A percentile compares a stretch with the other conserved stretches of the same genome.
phyloP scores from a whole-genome alignment of 2,329 filamentous ascomycete genomes.

The Pseudocercospora pini-densiflorae region DNA sequence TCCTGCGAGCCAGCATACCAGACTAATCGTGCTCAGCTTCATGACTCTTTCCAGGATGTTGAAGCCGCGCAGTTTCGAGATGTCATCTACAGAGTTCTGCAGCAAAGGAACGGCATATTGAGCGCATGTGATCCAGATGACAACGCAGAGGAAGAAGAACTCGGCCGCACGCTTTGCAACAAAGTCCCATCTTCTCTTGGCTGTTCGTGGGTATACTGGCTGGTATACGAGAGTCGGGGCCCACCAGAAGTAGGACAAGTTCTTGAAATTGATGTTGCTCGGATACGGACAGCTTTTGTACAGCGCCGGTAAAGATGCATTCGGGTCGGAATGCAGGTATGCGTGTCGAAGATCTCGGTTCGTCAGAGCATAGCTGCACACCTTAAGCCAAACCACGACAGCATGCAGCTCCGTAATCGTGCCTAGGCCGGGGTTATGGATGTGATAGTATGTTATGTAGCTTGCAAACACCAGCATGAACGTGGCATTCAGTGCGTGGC shows the following conservation, averaged over 20 bases:
- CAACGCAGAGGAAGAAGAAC: constrained; percentile 72
- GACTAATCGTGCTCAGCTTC: constrained; percentile 92
- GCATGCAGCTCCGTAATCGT: constrained; percentile 90
- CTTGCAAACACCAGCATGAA: constrained; percentile 81
- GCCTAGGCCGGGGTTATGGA: constrained; percentile 92
- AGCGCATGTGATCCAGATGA: constrained; percentile 89
- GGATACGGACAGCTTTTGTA: constrained; percentile 88
- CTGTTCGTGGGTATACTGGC: constrained; percentile 88
- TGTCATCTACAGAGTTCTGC: constrained; percentile 86
- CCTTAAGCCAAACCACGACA: constrained; percentile 95
- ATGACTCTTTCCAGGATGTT: constrained; percentile 87
- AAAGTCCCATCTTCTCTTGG: constrained; percentile 82
- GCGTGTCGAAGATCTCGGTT: constrained; percentile 94
- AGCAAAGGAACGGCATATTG: constrained; percentile 93
- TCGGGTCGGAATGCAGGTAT: constrained; percentile 71
- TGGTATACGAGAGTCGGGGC: constrained; percentile 96
- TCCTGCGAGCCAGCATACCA: constrained; percentile 95
- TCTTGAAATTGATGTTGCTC: constrained; percentile 82
- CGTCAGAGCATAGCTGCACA: constrained; percentile 92
- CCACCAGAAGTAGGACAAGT: constrained; percentile 97
- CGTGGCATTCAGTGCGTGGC: constrained; percentile 83
- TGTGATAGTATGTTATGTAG: constrained; percentile 83
- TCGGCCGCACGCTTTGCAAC: constrained; percentile 83
- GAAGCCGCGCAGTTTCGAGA: constrained; percentile 76
- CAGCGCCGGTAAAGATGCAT: constrained; percentile 75